Conservation (phyloP, 164 flowering plant species). For the Vitis riparia region DNA sequence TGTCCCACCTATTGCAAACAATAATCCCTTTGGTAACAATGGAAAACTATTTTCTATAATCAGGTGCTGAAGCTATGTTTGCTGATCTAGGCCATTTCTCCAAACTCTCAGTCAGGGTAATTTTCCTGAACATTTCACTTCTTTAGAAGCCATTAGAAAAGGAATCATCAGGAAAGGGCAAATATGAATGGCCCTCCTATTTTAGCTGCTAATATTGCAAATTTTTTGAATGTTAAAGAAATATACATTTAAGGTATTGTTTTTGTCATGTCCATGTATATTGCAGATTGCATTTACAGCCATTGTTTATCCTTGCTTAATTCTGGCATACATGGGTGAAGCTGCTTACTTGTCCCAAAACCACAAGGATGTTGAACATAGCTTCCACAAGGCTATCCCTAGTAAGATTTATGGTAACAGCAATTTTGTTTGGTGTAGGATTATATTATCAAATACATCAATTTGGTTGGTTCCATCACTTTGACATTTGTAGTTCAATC, state of each 20-base stretch:
- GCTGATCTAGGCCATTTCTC: slow-evolving; percentile 83
- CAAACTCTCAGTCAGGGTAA: slow-evolving; percentile 51
- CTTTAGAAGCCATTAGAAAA: too few relatives aligned
- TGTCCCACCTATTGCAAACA: neutral
- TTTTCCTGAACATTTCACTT: too few relatives aligned
- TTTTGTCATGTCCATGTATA: neutral
- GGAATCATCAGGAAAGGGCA: too few relatives aligned
- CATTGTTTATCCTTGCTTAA: neutral
- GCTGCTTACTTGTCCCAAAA: neutral
- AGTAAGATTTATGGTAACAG: neutral
- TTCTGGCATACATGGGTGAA: slow-evolving; percentile 1
- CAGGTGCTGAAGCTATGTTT: slow-evolving; percentile 87
- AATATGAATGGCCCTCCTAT: too few relatives aligned
- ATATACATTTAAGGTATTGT: too few relatives aligned
- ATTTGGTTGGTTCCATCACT: too few relatives aligned
- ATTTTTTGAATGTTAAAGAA: too few relatives aligned
- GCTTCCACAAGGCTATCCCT: neutral
- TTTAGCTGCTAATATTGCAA: too few relatives aligned
- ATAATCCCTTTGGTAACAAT: neutral
- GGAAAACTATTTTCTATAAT: neutral
- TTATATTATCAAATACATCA: too few relatives aligned
- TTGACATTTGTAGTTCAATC: too few relatives aligned
- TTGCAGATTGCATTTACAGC: neutral
- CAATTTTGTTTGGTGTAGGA: too few relatives aligned
- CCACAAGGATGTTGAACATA: neutral